Conservation (phyloP, 441 rosid genomes). For the Mallotus japonicus region DNA sequence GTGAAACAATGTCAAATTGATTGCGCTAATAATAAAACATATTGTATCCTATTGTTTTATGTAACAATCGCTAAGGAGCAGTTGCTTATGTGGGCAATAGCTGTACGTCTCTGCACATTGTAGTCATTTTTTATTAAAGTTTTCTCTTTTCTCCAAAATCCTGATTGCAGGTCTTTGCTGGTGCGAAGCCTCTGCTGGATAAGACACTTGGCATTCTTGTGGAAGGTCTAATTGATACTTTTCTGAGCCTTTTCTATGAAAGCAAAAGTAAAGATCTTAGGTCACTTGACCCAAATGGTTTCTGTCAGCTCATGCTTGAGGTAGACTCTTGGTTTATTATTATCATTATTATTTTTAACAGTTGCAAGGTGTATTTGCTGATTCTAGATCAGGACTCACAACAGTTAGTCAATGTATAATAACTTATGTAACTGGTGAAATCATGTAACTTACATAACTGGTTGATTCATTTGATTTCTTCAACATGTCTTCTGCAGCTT, state of each 20-base stretch:
- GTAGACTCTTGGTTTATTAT: slow-evolving; percentile 32
- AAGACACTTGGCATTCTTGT: slow-evolving; percentile 94
- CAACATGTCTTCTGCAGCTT: slow-evolving; percentile 58
- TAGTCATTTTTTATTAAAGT: background rate
- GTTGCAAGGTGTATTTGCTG: background rate
- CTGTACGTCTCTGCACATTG: background rate
- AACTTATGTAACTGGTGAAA: background rate
- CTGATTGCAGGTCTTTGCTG: slow-evolving; percentile 69
- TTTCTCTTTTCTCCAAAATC: background rate
- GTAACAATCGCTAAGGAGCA: background rate
- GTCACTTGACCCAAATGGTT: slow-evolving; percentile 86
- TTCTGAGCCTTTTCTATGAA: slow-evolving; percentile 77
- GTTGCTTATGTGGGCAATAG: background rate
- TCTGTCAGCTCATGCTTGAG: slow-evolving; percentile 98
- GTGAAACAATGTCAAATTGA: background rate
- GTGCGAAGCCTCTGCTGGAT: slow-evolving; percentile 90
- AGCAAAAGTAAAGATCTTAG: slow-evolving; percentile 58
- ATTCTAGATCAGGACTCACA: background rate
- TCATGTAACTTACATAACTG: background rate
- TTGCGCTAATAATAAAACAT: background rate
- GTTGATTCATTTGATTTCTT: background rate
- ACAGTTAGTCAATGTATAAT: background rate
- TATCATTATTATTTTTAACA: no score
- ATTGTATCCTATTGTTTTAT: background rate
- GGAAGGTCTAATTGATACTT: slow-evolving; percentile 93